These are phyloP conservation scores for Stylonectria norvegica DNA, from an alignment of 2,329 filamentous ascomycete species.

Conservation along the genomic window DNA sequence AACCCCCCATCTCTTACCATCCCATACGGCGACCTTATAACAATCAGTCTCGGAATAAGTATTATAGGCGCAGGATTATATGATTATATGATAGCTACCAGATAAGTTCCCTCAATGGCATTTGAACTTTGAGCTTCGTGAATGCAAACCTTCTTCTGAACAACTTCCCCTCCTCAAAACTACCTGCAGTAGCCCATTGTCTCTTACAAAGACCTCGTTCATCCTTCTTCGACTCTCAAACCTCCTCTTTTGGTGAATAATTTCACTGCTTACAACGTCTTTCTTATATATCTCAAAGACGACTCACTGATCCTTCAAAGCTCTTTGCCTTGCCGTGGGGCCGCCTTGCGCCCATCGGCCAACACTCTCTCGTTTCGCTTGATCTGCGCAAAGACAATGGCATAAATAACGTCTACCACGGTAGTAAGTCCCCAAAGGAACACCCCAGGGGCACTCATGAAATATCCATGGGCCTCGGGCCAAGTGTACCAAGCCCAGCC, in stretches of 20 bases:
- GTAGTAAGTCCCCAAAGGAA: constrained; percentile 9
- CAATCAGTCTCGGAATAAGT: too few relatives aligned
- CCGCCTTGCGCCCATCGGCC: constrained; percentile 4
- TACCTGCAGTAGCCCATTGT: too few relatives aligned
- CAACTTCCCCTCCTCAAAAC: too few relatives aligned
- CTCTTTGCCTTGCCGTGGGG: not conserved
- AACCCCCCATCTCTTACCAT: too few relatives aligned
- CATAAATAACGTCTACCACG: constrained; percentile 3
- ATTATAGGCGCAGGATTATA: too few relatives aligned
- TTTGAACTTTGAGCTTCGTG: too few relatives aligned
- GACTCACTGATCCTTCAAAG: not conserved
- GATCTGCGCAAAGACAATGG: constrained; percentile 3
- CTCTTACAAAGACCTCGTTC: too few relatives aligned
- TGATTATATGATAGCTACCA: too few relatives aligned
- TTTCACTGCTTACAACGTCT: too few relatives aligned
- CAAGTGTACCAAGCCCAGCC: constrained; percentile 10
- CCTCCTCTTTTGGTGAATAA: not conserved
- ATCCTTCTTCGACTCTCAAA: not conserved
- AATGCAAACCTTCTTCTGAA: too few relatives aligned
- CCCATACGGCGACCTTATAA: too few relatives aligned
- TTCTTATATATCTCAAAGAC: not conserved
- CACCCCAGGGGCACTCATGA: constrained; percentile 5
- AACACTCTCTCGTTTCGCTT: constrained; percentile 6
- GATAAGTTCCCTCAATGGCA: too few relatives aligned
- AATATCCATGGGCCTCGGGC: constrained; percentile 7